Base-by-base conservation (phyloP, 345 rosid species). In the Citrus unshiu region DNA sequence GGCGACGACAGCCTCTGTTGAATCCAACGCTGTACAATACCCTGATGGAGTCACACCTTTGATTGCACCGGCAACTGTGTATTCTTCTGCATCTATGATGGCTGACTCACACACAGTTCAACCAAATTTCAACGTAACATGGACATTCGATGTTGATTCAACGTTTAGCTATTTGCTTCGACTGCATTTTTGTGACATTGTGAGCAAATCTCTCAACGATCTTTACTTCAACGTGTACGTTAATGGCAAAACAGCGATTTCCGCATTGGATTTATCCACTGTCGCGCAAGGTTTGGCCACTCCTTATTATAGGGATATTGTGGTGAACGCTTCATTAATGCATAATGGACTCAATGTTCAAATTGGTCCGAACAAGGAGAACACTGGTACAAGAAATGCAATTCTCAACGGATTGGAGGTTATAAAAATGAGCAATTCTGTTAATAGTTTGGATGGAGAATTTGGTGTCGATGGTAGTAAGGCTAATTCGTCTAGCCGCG, bases 171-270 rank as follows among this genome's bases (percentile, higher is more conserved):
- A 93, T 83, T 35, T 91, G 70, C 59, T 93, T 27, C 82, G 97
- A 74, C 78, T 93, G 74, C 97, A 93, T 87, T 93, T 93, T 78
- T 90, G 95, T 70, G 97, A 93, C 79, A 89, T 93, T 9, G 89
- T 91, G 32, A 93, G 97, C 82, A 90, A 91, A 81, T 70, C 94
- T 59, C 85, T 88, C n/a, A 85, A 91, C 72, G 90, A 90, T 32
- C 81, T 93, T 12, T 93, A 91, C 82, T 93, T 93, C 83, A 88
- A 93, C 67, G 95, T 93, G 14, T 93, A 91, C 73, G 72, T 93
- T 5, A 91, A 91, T 51, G 89, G 84, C 1, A 93, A 90, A 79
- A 87, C 75, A 34, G 95, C 94, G 21, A 82, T 93, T 46, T 88
- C 97, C 12, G 90, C 89, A 4, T 80, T 93, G 81, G 95, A 93